Percentiles rank a stretch among this genome's conserved stretches.
Conservation (phyloP, 352 stramenopile species). For the Phytopythium aichiense region DNA sequence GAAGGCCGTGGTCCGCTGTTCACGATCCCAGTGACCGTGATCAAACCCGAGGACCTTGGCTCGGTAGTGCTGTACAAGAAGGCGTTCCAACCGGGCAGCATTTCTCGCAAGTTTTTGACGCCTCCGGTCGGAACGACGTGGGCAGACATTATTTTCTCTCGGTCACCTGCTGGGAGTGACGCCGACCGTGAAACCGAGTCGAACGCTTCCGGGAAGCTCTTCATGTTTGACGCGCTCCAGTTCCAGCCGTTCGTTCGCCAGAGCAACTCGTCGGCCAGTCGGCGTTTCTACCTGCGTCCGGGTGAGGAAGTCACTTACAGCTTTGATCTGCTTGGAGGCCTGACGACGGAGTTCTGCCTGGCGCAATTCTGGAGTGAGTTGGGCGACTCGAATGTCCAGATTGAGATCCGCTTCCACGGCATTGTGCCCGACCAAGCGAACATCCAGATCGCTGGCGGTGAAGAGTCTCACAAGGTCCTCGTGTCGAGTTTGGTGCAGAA, state of each 20-base stretch:
- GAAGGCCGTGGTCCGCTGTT: conserved; percentile 76
- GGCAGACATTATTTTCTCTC: conserved; percentile 81
- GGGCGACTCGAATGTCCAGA: conserved; percentile 71
- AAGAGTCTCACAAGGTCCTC: conserved; percentile 71
- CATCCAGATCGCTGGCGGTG: conserved; percentile 57
- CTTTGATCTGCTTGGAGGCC: conserved; percentile 64
- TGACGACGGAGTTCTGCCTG: conserved; percentile 88
- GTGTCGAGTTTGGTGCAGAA: conserved; percentile 67
- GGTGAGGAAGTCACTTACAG: conserved; percentile 64
- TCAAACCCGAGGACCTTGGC: conserved; percentile 65
- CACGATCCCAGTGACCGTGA: conserved; percentile 87
- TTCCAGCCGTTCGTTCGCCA: conserved; percentile 85
- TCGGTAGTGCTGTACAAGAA: conserved; percentile 42
- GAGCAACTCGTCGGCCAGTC: conserved; percentile 65
- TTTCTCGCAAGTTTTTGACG: conserved; percentile 80
- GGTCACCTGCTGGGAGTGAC: conserved; percentile 21
- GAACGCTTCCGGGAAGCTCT: conserved; percentile 67
- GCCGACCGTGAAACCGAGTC: conserved; percentile 48
- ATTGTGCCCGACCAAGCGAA: conserved; percentile 64
- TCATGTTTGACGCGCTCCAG: conserved; percentile 88
- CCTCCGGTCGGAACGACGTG: conserved; percentile 79
- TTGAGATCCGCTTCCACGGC: conserved; percentile 85
- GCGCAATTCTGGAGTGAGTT: conserved; percentile 90
- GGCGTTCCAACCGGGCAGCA: conserved; percentile 51
- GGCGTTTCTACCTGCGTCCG: conserved; percentile 56